These are phyloP conservation scores for Penicillium coffeae DNA, from an alignment of 495 filamentous ascomycete genomes.

Conservation along the genomic window DNA sequence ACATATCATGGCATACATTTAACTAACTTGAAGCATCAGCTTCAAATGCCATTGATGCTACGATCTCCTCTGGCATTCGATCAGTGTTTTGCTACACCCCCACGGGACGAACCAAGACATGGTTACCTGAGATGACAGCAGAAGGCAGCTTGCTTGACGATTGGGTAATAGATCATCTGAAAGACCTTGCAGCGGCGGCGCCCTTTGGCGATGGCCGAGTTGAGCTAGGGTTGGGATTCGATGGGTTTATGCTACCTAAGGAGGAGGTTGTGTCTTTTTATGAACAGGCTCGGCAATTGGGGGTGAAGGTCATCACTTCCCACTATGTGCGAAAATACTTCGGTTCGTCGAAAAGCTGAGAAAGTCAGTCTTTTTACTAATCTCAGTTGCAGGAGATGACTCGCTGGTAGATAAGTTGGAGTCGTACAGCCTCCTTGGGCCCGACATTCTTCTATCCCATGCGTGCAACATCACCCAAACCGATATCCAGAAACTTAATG, in stretches of 20 bases:
- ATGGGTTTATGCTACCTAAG: slow-evolving; percentile 32
- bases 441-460: slow-evolving; percentile 38
- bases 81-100: slow-evolving; percentile 46
- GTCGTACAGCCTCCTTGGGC: slow-evolving; percentile 28
- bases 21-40: slow-evolving; percentile 12
- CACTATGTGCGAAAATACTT: slow-evolving; percentile 26
- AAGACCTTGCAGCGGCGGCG: slow-evolving; percentile 23
- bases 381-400: slow-evolving; percentile 1
- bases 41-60: slow-evolving; percentile 36
- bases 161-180: slow-evolving; percentile 37
- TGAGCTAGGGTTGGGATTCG: slow-evolving; percentile 38
- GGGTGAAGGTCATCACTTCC: slow-evolving; percentile 33
- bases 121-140: slow-evolving; percentile 31
- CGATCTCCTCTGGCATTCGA: slow-evolving; percentile 43
- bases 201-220: slow-evolving; percentile 41
- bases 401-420: slow-evolving; percentile 29
- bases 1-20: background rate
- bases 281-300: slow-evolving; percentile 19
- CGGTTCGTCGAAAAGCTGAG: background rate
- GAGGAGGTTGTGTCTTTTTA: slow-evolving; percentile 30
- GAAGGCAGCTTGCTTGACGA: slow-evolving; percentile 28
- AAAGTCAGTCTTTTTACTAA: background rate
- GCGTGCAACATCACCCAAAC: slow-evolving; percentile 17
- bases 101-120: slow-evolving; percentile 27
- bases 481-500: slow-evolving; percentile 24